Percentiles rank a stretch among this genome's conserved stretches.
phyloP scores from a whole-genome alignment of 2,329 filamentous ascomycete genomes.

The Escovopsis sp. region DNA sequence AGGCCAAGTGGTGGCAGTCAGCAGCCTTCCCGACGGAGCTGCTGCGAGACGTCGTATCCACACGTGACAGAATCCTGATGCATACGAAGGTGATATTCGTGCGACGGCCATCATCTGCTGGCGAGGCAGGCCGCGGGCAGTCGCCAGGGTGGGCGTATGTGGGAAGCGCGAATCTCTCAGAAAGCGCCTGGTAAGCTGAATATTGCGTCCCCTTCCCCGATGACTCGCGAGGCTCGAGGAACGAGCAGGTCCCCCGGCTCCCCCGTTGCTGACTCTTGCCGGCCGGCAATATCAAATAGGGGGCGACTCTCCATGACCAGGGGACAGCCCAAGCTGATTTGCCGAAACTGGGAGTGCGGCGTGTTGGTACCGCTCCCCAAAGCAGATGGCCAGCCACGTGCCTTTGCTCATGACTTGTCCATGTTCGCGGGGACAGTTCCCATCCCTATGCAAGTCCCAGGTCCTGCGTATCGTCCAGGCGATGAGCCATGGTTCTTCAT shows the following conservation, averaged over 20 bases:
- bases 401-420: slow-evolving; percentile 8
- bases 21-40: slow-evolving; percentile 54
- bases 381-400: slow-evolving; percentile 5
- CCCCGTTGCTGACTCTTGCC: slow-evolving; percentile 12
- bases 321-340: slow-evolving; percentile 59
- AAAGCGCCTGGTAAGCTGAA: slow-evolving; percentile 70
- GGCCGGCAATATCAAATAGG: slow-evolving; percentile 30
- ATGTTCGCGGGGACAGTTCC: slow-evolving; percentile 42
- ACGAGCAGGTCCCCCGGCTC: too few relatives aligned
- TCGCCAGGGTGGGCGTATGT: slow-evolving; percentile 60
- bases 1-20: slow-evolving; percentile 55
- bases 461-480: slow-evolving; percentile 27
- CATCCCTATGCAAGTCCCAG: slow-evolving; percentile 49
- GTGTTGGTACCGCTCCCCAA: slow-evolving; percentile 51
- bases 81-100: slow-evolving; percentile 68
- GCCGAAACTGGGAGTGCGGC: slow-evolving; percentile 92
- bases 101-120: slow-evolving; percentile 11
- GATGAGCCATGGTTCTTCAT: slow-evolving; percentile 29
- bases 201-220: too few relatives aligned
- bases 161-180: slow-evolving; percentile 82
- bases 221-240: too few relatives aligned
- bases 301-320: slow-evolving; percentile 56
- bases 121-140: slow-evolving; percentile 1
- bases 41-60: slow-evolving; percentile 62
- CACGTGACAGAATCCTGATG: slow-evolving; percentile 57